Base-by-base conservation (phyloP, 2,329 filamentous ascomycete species). In the Penicillium occitanis region DNA sequence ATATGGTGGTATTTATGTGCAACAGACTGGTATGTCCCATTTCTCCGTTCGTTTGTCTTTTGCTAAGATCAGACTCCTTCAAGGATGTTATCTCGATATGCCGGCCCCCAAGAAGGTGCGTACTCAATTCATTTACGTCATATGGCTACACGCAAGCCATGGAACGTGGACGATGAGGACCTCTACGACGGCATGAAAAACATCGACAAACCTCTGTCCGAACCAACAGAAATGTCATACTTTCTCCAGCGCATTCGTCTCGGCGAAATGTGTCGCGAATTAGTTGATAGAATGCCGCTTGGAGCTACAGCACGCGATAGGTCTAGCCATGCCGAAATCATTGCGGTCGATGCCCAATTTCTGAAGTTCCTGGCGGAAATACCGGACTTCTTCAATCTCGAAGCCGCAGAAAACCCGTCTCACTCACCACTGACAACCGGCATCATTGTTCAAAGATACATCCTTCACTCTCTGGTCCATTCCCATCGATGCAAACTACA, bases 1-100 rank as follows among this genome's bases (percentile, higher is more conserved):
- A 68, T 79, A 2, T 80, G 78, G 79, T 80, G 78, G 78, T 78
- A 81, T 69, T 66, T 80, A 7, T 73, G 71, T 25, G 69, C 73
- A 10, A 74, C 73, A 44, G 78, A 80, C 62, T 80, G 77, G 77
- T 76, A 69, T 59, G 70, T 11, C 19, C 19, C 19, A 19, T 19
- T 19, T 19, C 19, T 19, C 19, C 19, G 19, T 19, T 19, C 19
- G 1, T 19, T 19, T 19, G 19, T 19, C 19, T 19, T 19, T 19
- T 19, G 19, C 19, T 19, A 19, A 19, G 19, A 19, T 19, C 19
- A 19, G 19, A 19, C 19, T 19, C 19, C 19, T 19, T 19, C 19
- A 19, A 19, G 19, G 1, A 76, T 76, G 55, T 73, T 77, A 5
- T 58, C 58, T 62, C 64, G 64, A 8, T 66, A 66, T 64, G 70